These are phyloP conservation scores for Saksenaea vasiformis DNA, from an alignment of 371 early-diverging fungal genomes.

Conservation along the genomic window DNA sequence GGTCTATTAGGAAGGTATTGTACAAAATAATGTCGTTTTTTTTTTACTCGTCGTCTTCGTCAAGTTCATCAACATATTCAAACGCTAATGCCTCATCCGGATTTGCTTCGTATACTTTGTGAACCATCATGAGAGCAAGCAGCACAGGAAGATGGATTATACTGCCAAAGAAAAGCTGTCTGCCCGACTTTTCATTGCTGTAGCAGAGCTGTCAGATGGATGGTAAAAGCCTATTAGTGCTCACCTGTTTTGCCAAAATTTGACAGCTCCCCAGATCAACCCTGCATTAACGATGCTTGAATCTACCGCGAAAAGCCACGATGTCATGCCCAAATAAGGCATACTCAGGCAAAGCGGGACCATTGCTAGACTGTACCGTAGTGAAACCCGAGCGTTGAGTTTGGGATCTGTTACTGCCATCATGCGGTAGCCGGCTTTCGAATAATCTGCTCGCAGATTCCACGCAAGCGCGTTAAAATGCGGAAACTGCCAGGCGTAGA, in stretches of 20 bases:
- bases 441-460: conserved; percentile 92
- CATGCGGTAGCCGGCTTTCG: conserved; percentile 97
- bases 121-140: conserved; percentile 84
- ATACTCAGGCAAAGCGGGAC: conserved; percentile 72
- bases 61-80: conserved; percentile 8
- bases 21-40: background rate
- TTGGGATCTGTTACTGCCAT: conserved; percentile 87
- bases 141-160: conserved; percentile 86
- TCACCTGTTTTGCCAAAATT: conserved; percentile 74
- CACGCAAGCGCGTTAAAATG: conserved; percentile 95
- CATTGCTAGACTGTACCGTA: conserved; percentile 84
- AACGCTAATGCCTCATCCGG: background rate
- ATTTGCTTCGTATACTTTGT: conserved; percentile 56
- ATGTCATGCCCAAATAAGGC: conserved; percentile 78
- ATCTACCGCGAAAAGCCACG: conserved; percentile 78
- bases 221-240: background rate
- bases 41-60: background rate
- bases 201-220: background rate
- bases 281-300: conserved; percentile 76
- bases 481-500: conserved; percentile 98
- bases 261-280: conserved; percentile 68
- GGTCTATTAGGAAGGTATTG: conserved; percentile 2
- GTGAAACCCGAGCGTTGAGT: conserved; percentile 85
- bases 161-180: conserved; percentile 91
- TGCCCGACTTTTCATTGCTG: conserved; percentile 75